Conservation (phyloP, 305 asterid species). For the Solanum hybrid region DNA sequence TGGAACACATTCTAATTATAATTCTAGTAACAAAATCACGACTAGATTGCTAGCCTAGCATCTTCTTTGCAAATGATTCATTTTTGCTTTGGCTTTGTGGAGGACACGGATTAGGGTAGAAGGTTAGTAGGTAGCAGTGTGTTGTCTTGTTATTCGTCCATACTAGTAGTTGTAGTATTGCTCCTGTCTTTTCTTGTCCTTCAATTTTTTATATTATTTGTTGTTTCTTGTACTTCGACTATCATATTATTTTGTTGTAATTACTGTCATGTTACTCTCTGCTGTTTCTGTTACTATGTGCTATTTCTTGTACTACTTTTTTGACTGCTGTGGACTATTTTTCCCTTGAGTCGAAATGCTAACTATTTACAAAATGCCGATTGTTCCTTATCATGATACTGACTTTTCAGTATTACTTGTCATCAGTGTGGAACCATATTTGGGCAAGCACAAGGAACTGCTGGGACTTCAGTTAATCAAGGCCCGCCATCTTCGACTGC, state of each 20-base stretch:
- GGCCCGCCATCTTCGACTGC: background rate
- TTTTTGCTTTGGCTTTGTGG: background rate
- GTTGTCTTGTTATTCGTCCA: background rate
- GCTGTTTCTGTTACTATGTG: background rate
- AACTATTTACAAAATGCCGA: background rate
- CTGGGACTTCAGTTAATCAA: background rate
- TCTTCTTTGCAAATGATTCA: background rate
- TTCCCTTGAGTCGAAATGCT: background rate
- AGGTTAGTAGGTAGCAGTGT: background rate
- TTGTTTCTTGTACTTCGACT: background rate
- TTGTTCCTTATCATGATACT: background rate
- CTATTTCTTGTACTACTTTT: background rate
- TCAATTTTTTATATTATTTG: background rate
- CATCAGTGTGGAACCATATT: slow-evolving; percentile 1
- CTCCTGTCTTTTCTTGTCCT: background rate
- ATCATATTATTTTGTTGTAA: background rate
- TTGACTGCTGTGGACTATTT: background rate
- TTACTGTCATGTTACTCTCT: background rate
- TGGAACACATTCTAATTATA: background rate
- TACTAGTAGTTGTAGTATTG: background rate
- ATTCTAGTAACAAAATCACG: background rate
- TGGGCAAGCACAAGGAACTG: slow-evolving; percentile 1
- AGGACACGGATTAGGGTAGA: background rate
- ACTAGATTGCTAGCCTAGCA: background rate
- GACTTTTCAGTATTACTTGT: background rate